phyloP scores from a whole-genome alignment of 108 stramenopile species.

The Cyclostephanos invisitatus region DNA sequence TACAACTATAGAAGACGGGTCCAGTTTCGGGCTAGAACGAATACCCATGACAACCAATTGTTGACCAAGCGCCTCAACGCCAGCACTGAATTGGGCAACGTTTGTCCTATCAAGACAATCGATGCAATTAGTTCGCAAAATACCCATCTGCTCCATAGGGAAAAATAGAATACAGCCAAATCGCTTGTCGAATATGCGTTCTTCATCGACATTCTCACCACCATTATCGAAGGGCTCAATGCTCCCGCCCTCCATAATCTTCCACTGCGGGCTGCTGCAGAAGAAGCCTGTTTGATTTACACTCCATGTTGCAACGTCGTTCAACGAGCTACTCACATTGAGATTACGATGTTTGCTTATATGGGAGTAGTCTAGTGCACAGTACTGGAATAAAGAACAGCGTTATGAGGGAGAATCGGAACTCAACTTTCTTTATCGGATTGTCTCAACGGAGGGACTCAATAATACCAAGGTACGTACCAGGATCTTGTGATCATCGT shows the following conservation, averaged over 20 bases:
- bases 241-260: conserved; percentile 70
- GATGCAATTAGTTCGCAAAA: conserved; percentile 97
- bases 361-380: conserved; percentile 89
- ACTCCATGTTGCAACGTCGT: conserved; percentile 93
- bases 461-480: conserved; percentile 56
- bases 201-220: conserved; percentile 22
- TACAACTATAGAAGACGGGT: conserved; percentile 87
- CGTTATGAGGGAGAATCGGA: not conserved
- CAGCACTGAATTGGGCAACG: conserved; percentile 96
- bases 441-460: conserved; percentile 5
- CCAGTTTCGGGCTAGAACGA: conserved; percentile 69
- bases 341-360: conserved; percentile 87
- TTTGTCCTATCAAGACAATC: conserved; percentile 98
- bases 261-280: conserved; percentile 86
- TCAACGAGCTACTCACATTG: conserved; percentile 78
- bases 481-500: conserved; percentile 85
- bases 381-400: conserved; percentile 31
- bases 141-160: conserved; percentile 94
- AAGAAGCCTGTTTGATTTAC: conserved; percentile 96
- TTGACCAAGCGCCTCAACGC: conserved; percentile 89
- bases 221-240: conserved; percentile 76
- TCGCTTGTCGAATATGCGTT: conserved; percentile 42
- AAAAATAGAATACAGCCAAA: conserved; percentile 84
- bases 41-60: conserved; percentile 96
- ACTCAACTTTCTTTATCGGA: not conserved